Base-by-base conservation (phyloP, 495 filamentous ascomycete genomes). In the Penicillium pancosmium region DNA sequence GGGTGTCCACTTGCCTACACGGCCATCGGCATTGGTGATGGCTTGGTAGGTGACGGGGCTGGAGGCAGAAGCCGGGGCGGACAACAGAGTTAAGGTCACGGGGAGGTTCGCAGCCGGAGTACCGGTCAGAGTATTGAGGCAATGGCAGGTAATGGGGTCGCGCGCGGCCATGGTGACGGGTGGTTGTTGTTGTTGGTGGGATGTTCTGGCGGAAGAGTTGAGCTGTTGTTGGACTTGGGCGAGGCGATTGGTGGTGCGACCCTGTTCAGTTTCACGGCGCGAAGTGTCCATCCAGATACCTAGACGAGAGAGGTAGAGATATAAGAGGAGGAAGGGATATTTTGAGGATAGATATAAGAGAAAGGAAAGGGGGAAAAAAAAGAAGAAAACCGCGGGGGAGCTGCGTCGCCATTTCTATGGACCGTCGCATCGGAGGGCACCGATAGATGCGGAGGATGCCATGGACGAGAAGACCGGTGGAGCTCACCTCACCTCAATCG, bases 1-100 rank as follows among this genome's bases (percentile, higher is more conserved):
- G 4, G 87, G 79, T 4, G 82, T 82, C 94, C 94, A 98, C 44
- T 78, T 78, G 21, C 84, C 84, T 63, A 98, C 86, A 52, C 94
- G 87, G 58, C 94, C 94, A 77, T 98, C 94, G 61, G 83, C 77
- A 77, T 96, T 88, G 55, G 94, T 98, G 8, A 74, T 79, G 25
- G 85, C 88, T 43, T 79, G 83, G 75, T 87, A 90, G 52, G 77
- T 76, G 25, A 76, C 66, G 23, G 69, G 74, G 50, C 59, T 75
- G 53, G 67, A 62, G 44, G 61, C 19, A 54, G 62, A 67, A 4
- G 72, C 54, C 33, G 72, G 44, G 27, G 66, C 40, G 9, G 75
- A 75, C 10, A 82, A 56, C 33, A 86, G 77, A 0, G 78, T 84
- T 52, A 88, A 73, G 10, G 76, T 78, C 43, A 84, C 84, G 44